phyloP scores from a whole-genome alignment of 768 basidiomycete genomes.

The Psilocybe sp. region DNA sequence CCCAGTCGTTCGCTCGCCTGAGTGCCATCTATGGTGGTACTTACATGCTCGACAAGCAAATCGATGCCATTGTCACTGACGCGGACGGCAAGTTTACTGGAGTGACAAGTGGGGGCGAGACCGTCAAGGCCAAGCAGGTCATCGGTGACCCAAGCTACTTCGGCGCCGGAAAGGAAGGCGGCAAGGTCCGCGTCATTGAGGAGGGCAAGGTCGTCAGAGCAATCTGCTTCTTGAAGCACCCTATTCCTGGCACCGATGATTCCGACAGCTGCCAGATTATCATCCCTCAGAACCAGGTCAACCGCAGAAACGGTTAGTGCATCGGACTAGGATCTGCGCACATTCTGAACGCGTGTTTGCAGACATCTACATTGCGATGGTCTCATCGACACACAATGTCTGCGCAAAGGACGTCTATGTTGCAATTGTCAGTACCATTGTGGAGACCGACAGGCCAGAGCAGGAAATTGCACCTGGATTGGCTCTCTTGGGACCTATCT shows the following conservation, averaged over 20 bases:
- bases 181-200: conserved; percentile 86
- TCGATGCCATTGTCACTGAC: conserved; percentile 88
- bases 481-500: conserved; percentile 85
- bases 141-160: conserved; percentile 99
- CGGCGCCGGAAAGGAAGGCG: conserved; percentile 62
- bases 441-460: conserved; percentile 92
- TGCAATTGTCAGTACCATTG: conserved; percentile 97
- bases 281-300: conserved; percentile 98
- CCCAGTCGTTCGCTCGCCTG: conserved; percentile 96
- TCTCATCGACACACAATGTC: conserved; percentile 96
- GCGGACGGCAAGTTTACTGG: conserved; percentile 87
- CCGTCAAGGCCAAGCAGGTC: conserved; percentile 94
- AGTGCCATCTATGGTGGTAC: conserved; percentile 99
- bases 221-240: conserved; percentile 97
- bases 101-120: conserved; percentile 86
- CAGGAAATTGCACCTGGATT: conserved; percentile 91
- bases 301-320: conserved; percentile 80
- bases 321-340: neutral
- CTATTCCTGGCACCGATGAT: conserved; percentile 96
- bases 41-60: conserved; percentile 98
- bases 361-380: conserved; percentile 99
- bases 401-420: conserved; percentile 94
- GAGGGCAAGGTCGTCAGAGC: conserved; percentile 94
- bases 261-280: conserved; percentile 95
- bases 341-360: neutral